Evolutionary conservation across 148 eudicot species (phyloP).

Genomic region (Fallopia convolvulus): DNA sequence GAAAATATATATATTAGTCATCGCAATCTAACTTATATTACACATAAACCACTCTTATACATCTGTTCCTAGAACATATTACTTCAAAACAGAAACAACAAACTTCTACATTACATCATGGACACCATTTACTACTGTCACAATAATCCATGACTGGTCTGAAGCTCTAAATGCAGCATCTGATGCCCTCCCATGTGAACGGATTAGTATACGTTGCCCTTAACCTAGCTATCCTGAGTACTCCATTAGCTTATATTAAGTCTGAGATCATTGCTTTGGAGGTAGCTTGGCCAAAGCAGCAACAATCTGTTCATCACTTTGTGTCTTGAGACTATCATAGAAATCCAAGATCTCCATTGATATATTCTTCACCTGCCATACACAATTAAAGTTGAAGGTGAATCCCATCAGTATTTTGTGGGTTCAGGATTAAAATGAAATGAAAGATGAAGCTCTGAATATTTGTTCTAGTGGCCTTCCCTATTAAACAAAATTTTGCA

Average conservation of each 20-base stretch:
- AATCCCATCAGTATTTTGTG: background rate
- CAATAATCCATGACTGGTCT: background rate
- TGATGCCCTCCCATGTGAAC: background rate
- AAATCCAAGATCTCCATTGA: slow-evolving; percentile 95
- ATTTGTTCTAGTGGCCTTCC: background rate
- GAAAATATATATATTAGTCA: background rate
- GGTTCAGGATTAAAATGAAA: background rate
- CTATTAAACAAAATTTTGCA: background rate
- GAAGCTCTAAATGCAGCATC: slow-evolving; percentile 2
- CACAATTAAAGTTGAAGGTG: background rate
- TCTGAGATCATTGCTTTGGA: slow-evolving; percentile 2
- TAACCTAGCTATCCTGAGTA: background rate
- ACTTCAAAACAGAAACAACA: background rate
- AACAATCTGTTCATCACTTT: slow-evolving; percentile 56
- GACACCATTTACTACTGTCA: background rate
- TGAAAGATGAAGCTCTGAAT: background rate
- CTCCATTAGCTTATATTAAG: background rate
- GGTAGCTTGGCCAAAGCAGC: slow-evolving; percentile 64
- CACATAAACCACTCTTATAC: background rate
- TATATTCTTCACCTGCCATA: slow-evolving; percentile 78
- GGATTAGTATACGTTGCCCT: background rate
- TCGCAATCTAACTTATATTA: background rate
- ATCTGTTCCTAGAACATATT: background rate
- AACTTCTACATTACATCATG: background rate
- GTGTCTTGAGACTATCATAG: slow-evolving; percentile 63